phyloP scores from a whole-genome alignment of 108 stramenopile species.

The Seminavis robusta region DNA sequence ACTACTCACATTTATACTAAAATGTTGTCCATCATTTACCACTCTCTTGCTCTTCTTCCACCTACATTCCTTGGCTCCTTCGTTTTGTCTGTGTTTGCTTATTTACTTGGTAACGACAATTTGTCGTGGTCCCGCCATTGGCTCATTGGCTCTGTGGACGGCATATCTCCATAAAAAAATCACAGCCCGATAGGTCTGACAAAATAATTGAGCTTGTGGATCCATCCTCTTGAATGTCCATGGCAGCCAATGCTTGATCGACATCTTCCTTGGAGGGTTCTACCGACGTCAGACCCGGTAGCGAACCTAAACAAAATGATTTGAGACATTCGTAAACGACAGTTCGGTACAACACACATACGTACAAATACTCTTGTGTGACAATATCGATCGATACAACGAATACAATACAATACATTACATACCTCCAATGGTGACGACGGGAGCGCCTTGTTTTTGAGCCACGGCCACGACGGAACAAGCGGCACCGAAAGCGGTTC shows the following conservation, averaged over 20 bases:
- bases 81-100: too few species aligned
- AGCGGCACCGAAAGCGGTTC: conserved; percentile 59
- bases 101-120: conserved; percentile 85
- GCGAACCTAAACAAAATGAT: too few species aligned
- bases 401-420: too few species aligned
- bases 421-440: conserved; percentile 69
- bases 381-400: too few species aligned
- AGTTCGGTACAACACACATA: too few species aligned
- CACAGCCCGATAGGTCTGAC: conserved; percentile 81
- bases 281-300: conserved; percentile 61
- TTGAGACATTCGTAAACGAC: too few species aligned
- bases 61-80: too few species aligned
- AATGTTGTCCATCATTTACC: too few species aligned
- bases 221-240: conserved; percentile 75
- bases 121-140: conserved; percentile 67
- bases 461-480: conserved; percentile 58
- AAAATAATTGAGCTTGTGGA: conserved; percentile 69
- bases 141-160: conserved; percentile 68
- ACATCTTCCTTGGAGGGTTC: conserved; percentile 67
- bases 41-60: too few species aligned
- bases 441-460: conserved; percentile 55
- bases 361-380: too few species aligned
- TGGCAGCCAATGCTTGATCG: conserved; percentile 57
- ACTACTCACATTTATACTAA: too few species aligned
- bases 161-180: conserved; percentile 86